Conservation (phyloP, 2,329 filamentous ascomycete genomes). For the Niveomyces coronatus region DNA sequence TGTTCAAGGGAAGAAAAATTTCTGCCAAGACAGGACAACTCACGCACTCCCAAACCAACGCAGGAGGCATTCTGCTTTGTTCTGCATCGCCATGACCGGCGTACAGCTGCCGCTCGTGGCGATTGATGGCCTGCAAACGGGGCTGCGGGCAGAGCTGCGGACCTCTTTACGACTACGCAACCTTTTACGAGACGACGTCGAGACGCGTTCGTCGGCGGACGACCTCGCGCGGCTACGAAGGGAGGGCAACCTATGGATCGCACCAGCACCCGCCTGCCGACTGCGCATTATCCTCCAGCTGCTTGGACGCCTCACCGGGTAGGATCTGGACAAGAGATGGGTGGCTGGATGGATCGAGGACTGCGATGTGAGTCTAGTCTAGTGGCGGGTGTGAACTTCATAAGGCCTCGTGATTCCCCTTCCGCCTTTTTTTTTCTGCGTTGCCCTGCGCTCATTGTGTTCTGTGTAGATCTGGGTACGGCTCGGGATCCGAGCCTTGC, state of each 20-base stretch:
- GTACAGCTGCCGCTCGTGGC: conserved; percentile 16
- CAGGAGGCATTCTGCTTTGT: not conserved
- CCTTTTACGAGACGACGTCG: conserved; percentile 4
- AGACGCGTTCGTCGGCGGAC: conserved; percentile 12
- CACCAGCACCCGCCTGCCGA: conserved; percentile 19
- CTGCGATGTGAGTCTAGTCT: conserved; percentile 19
- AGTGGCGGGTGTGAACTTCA: too few relatives aligned
- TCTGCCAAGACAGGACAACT: too few relatives aligned
- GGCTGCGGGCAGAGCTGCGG: conserved; percentile 16
- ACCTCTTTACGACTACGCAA: conserved; percentile 18
- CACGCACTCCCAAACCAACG: not conserved
- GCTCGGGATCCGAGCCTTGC: conserved; percentile 19
- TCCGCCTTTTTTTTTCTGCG: too few relatives aligned
- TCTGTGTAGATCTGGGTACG: conserved; percentile 24
- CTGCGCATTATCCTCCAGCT: conserved; percentile 17
- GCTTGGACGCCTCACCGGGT: conserved; percentile 12
- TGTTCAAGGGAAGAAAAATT: too few relatives aligned
- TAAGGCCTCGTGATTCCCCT: too few relatives aligned
- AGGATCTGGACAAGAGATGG: conserved; percentile 11
- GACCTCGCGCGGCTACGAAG: conserved; percentile 16
- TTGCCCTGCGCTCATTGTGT: too few relatives aligned
- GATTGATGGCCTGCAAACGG: conserved; percentile 14
- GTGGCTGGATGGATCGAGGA: conserved; percentile 14
- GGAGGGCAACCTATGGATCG: conserved; percentile 23
- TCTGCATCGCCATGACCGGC: not conserved